A percentile compares a stretch with the other conserved stretches of the same genome.
Evolutionary conservation across 768 basidiomycete species (phyloP).

Genomic region (Candolleomyces efflorescens): DNA sequence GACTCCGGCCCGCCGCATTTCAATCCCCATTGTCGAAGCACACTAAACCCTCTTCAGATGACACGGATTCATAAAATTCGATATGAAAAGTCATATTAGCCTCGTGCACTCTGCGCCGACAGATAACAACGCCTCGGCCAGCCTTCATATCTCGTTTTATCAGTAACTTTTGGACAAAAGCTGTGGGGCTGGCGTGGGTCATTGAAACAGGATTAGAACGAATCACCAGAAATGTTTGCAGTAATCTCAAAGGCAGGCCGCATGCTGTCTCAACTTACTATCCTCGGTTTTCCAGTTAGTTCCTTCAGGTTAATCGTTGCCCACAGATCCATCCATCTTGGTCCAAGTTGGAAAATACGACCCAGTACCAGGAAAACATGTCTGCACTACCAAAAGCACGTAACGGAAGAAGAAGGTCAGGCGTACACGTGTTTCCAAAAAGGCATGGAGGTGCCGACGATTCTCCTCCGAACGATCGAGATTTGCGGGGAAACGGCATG

Average conservation of each 20-base stretch:
- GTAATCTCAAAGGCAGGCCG: too few species aligned
- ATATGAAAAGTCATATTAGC: neutral
- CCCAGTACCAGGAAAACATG: neutral
- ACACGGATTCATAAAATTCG: neutral
- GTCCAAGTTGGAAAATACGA: neutral
- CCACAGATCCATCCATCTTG: neutral
- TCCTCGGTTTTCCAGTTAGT: neutral
- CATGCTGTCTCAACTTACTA: too few species aligned
- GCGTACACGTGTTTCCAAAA: slow-evolving; percentile 9
- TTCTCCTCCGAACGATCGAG: slow-evolving; percentile 9
- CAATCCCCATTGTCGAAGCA: neutral
- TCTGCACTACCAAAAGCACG: neutral
- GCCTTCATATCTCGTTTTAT: too few species aligned
- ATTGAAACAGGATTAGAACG: too few species aligned
- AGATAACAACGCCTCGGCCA: too few species aligned
- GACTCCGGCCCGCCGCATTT: neutral
- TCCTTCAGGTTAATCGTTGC: neutral
- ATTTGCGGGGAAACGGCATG: slow-evolving; percentile 11
- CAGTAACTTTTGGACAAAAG: too few species aligned
- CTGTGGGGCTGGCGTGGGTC: too few species aligned
- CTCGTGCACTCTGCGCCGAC: neutral
- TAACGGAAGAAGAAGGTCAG: slow-evolving; percentile 1
- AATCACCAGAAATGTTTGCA: too few species aligned
- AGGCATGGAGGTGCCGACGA: slow-evolving; percentile 5
- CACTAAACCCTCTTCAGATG: neutral